These are phyloP conservation scores for Lactuca sativa DNA, from an alignment of 129 eudicot genomes.

Conservation along the genomic window DNA sequence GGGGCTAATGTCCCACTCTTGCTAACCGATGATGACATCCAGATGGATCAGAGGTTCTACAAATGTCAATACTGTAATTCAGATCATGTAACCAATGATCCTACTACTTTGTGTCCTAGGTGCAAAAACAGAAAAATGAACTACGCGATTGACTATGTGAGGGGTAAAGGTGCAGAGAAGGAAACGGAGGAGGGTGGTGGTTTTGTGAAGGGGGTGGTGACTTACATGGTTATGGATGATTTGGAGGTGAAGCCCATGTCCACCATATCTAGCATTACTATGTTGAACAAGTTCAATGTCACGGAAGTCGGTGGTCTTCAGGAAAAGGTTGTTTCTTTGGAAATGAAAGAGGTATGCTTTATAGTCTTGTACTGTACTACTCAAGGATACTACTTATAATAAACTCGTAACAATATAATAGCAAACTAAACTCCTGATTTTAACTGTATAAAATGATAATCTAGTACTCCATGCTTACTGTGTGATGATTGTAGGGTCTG, in stretches of 20 bases:
- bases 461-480: background rate
- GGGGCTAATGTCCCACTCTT: slow-evolving; percentile 25
- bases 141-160: background rate
- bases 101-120: slow-evolving; percentile 18
- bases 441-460: too few species aligned
- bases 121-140: background rate
- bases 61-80: background rate
- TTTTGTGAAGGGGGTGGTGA: slow-evolving; percentile 55
- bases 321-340: slow-evolving; percentile 43
- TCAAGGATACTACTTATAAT: too few species aligned
- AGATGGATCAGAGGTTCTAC: slow-evolving; percentile 8
- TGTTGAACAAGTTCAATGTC: slow-evolving; percentile 42
- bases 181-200: slow-evolving; percentile 28
- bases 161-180: background rate
- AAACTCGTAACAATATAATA: too few species aligned
- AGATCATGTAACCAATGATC: slow-evolving; percentile 26
- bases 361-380: background rate
- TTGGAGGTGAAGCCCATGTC: slow-evolving; percentile 60
- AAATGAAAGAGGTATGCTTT: slow-evolving; percentile 37
- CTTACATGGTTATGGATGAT: slow-evolving; percentile 64
- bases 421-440: too few species aligned
- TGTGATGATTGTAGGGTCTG: slow-evolving; percentile 28
- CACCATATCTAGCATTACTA: slow-evolving; percentile 39
- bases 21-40: background rate
- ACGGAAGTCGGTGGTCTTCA: slow-evolving; percentile 39